Base-by-base conservation (phyloP, 129 eudicot species). In the Flaveria trinervia region DNA sequence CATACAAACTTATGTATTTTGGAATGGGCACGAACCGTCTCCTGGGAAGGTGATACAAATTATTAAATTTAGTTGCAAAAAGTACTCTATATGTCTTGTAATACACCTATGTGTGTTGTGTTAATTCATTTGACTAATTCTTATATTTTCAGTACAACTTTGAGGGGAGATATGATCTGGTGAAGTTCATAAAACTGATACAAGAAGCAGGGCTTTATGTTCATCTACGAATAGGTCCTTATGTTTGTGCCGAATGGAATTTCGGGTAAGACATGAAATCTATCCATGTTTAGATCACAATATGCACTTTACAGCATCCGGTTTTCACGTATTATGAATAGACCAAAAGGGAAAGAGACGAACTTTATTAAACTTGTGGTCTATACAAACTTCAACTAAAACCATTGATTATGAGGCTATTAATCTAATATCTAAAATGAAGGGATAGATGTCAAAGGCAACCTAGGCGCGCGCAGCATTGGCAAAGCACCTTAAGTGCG, bases 1-100 rank as follows among this genome's bases (percentile, higher is more conserved):
- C 30, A 88, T 93, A 48, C 91, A 93, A 78, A 93, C 98, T 44
- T 93, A 90, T 83, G 98, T 93, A 4, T 93, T 93, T 71, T 93
- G 98, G 98, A 93, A 90, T 85, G 97, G 90, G 18, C 98, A 93
- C 82, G 98, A 93, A 62, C 98, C 98, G 25, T 83, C 98, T 66
- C 91, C 91, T 20, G 98, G 98, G 56, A 85, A 90, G 76, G 97
- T 93, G 22, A 88, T 90, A 86, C 55, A 59, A 65, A 17, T 45
- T 22, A 23, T 59, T 22, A 59, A 59, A 22, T 12, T 65, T 23
- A 69, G 45, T n/a, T 9, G 25, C 44, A 49, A 60, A 72, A 33
- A 17, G 10, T 48, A 36, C 20, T 68, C 22, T 0, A 48, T 17
- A 50, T 39, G 57, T 54, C 33, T 52, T 36, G 2, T 30, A 20